Percentiles rank a stretch among this genome's conserved stretches.
phyloP scores from a whole-genome alignment of 2,329 filamentous ascomycete genomes.

The Colletotrichum spinosum region DNA sequence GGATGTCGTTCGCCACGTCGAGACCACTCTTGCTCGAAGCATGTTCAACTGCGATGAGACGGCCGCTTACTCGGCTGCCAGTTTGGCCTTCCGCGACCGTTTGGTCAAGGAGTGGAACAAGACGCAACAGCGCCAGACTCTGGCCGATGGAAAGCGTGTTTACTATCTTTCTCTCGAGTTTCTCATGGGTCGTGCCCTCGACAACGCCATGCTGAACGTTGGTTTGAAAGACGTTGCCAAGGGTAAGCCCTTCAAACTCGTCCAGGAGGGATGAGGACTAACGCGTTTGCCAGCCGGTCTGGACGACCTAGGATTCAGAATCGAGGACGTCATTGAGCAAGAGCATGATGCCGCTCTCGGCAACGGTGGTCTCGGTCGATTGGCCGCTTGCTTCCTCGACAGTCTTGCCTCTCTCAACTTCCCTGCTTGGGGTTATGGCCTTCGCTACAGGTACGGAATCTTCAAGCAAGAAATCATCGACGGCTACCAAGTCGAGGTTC shows the following conservation, averaged over 20 bases:
- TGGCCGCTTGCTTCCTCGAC: conserved; percentile 97
- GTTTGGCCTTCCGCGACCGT: conserved; percentile 91
- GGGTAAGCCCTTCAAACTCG: conserved; percentile 61
- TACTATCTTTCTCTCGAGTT: conserved; percentile 99
- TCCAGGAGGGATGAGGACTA: conserved; percentile 34
- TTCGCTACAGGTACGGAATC: conserved; percentile 96
- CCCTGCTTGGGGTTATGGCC: conserved; percentile 96
- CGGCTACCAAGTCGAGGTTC: conserved; percentile 97
- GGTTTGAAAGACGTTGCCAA: conserved; percentile 87
- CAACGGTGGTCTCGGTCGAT: conserved; percentile 93
- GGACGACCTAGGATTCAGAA: conserved; percentile 90
- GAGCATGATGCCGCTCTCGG: conserved; percentile 97
- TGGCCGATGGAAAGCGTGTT: conserved; percentile 88
- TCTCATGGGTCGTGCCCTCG: conserved; percentile 93
- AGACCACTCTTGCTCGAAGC: conserved; percentile 94
- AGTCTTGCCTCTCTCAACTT: conserved; percentile 95
- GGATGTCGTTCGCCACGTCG: conserved; percentile 92
- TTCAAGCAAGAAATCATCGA: conserved; percentile 99
- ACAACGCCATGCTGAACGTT: conserved; percentile 99
- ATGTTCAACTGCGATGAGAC: conserved; percentile 98
- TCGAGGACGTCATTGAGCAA: conserved; percentile 94
- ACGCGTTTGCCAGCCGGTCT: conserved; percentile 76
- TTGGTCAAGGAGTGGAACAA: conserved; percentile 97
- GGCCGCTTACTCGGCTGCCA: conserved; percentile 91
- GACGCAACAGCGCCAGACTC: conserved; percentile 96